phyloP scores from a whole-genome alignment of 305 asterid genomes.

The Solanum hybrid region DNA sequence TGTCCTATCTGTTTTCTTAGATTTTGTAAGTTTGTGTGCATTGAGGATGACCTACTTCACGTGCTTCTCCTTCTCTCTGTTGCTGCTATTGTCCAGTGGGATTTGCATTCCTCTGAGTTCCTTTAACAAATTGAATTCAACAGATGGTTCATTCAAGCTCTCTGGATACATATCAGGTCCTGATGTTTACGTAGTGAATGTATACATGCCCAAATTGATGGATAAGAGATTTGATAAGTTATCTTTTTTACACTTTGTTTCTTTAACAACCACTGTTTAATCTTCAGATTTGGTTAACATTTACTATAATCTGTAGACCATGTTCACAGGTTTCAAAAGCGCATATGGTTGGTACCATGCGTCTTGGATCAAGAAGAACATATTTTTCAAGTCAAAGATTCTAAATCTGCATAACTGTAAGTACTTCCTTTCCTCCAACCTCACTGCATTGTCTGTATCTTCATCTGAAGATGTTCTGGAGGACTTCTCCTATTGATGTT shows the following conservation, averaged over 20 bases:
- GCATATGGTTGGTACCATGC: no score
- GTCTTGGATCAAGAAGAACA: no score
- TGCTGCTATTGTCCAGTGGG: constrained; percentile 49
- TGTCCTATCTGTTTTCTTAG: background rate
- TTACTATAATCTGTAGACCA: background rate
- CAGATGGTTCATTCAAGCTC: constrained; percentile 51
- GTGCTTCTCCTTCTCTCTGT: constrained; percentile 67
- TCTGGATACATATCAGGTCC: constrained; percentile 76
- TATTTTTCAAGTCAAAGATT: no score
- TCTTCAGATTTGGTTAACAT: constrained; percentile 30
- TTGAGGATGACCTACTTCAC: constrained; percentile 53
- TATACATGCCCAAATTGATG: constrained; percentile 19
- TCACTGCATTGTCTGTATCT: no score
- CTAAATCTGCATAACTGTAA: no score
- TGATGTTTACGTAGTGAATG: constrained; percentile 53
- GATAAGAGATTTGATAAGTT: constrained; percentile 4
- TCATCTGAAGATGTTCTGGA: no score
- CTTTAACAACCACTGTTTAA: constrained; percentile 27
- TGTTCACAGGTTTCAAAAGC: no score
- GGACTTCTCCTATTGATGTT: no score
- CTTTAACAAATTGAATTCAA: constrained; percentile 37
- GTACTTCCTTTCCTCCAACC: no score
- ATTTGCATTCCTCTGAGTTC: constrained; percentile 51
- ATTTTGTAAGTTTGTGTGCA: constrained; percentile 27
- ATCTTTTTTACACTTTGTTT: constrained; percentile 5